phyloP scores from a whole-genome alignment of 345 rosid species.

The Cardamine occulta region DNA sequence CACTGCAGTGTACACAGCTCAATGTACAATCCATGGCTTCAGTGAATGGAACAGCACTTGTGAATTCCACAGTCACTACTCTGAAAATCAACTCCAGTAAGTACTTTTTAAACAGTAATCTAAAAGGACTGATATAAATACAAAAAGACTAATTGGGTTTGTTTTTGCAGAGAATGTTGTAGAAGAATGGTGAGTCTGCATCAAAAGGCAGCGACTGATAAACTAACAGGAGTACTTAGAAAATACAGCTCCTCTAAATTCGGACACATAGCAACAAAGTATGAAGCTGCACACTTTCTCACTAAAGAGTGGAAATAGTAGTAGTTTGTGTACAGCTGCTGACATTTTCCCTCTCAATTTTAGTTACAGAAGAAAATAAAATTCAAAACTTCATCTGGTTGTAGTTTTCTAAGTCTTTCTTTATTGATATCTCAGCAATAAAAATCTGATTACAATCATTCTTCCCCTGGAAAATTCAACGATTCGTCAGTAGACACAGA shows the following conservation, averaged over 20 bases:
- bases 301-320: conserved; percentile 34
- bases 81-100: conserved; percentile 77
- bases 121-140: neutral
- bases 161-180: conserved; percentile 72
- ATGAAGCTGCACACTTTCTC: conserved; percentile 61
- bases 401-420: neutral
- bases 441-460: conserved; percentile 1
- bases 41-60: conserved; percentile 81
- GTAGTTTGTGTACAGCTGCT: conserved; percentile 33
- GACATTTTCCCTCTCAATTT: conserved; percentile 36
- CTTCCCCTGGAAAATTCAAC: neutral
- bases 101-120: conserved; percentile 15
- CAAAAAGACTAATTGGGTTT: conserved; percentile 43
- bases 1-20: conserved; percentile 79
- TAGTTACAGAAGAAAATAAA: conserved; percentile 27
- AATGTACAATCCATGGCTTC: conserved; percentile 65
- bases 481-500: neutral
- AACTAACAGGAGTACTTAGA: conserved; percentile 80
- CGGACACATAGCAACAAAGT: conserved; percentile 68
- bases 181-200: conserved; percentile 70
- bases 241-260: conserved; percentile 79
- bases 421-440: conserved; percentile 44
- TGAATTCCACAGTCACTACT: conserved; percentile 70
- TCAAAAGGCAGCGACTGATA: conserved; percentile 74
- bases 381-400: conserved; percentile 14